Base-by-base conservation (phyloP, 371 early-diverging fungal species). In the Entomophthora muscae region DNA sequence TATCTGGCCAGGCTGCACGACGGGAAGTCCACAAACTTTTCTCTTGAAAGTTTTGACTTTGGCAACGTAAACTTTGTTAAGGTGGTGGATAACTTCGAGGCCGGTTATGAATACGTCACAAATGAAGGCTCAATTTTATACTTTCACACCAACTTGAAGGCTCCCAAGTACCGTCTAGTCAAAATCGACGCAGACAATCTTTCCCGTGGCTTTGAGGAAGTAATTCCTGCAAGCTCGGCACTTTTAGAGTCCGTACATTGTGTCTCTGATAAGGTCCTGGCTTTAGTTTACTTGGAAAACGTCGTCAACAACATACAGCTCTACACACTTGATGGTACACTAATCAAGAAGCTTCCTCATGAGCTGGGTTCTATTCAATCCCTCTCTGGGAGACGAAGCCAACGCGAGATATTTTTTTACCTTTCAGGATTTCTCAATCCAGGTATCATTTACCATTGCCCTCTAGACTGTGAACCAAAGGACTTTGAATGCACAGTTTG, bases 121-220 rank as follows among this genome's bases (percentile, higher is more conserved):
- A 83, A 82, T 68, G 75, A 83, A 2, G 82, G 76, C 3, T 54
- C 78, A 1, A 57, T 71, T 7, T 80, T 86, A 61, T 85, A 73
- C 66, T 83, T 86, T 65, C 53, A 70, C 66, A 80, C 85, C 21
- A 82, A 81, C 63, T 64, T 65, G 62, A 66, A 82, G 33, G 81
- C 87, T 3, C 84, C 85, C 30, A 75, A 73, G 31, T 64, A 68
- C 57, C 73, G 77, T 32, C 63, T 86, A 29, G 78, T 83, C 59
- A 78, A 72, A 68, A 80, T 75, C 64, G 81, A 85, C 66, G 58
- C 85, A 13, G 54, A 59, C 51, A 65, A 76, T 42, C 77, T 81
- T 29, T 74, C 73, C 32, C 63, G 71, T 33, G 80, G 77, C 0
- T 81, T 84, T 64, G 69, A 68, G 3, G 82, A 82, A 17, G 64